Percentiles rank a stretch among this genome's conserved stretches.
Evolutionary conservation across 2,329 filamentous ascomycete genomes (phyloP).

Genomic region (Fusarium lateritium): DNA sequence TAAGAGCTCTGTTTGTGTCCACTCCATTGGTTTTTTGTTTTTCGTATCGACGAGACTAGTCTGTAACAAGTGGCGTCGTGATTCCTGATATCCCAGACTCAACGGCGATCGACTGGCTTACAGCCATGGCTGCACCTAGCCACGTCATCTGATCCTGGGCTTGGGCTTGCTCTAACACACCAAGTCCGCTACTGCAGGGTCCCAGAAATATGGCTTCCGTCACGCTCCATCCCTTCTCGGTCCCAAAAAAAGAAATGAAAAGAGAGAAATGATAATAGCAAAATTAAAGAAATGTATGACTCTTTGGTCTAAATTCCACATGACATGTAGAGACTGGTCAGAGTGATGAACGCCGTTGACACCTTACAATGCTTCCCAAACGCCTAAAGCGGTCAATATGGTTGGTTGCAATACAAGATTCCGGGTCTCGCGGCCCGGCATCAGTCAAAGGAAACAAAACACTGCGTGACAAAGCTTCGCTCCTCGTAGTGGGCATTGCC

Average conservation of each 20-base stretch:
- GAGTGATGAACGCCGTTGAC: constrained; percentile 67
- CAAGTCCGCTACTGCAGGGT: constrained; percentile 36
- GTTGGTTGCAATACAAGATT: constrained; percentile 66
- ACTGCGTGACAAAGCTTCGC: constrained; percentile 43
- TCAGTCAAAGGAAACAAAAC: constrained; percentile 48
- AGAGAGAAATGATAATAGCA: constrained; percentile 43
- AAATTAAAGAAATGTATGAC: constrained; percentile 58
- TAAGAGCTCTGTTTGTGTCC: constrained; percentile 28
- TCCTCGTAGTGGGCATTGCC: constrained; percentile 46
- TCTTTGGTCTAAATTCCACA: constrained; percentile 55
- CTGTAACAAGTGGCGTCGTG: constrained; percentile 43
- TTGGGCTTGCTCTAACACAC: constrained; percentile 14
- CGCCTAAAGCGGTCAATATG: constrained; percentile 65
- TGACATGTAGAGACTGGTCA: constrained; percentile 55
- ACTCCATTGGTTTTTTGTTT: constrained; percentile 32
- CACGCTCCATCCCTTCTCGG: constrained; percentile 30
- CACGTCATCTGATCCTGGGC: constrained; percentile 32
- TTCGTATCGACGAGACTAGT: constrained; percentile 33
- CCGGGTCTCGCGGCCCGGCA: constrained; percentile 47
- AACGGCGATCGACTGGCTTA: constrained; percentile 33
- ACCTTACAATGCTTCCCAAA: constrained; percentile 72
- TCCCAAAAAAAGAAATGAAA: constrained; percentile 46
- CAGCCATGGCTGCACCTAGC: constrained; percentile 36
- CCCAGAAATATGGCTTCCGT: constrained; percentile 37
- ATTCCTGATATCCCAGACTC: constrained; percentile 13